phyloP scores from a whole-genome alignment of 2,329 filamentous ascomycete genomes.

The Trichophyton equinum region DNA sequence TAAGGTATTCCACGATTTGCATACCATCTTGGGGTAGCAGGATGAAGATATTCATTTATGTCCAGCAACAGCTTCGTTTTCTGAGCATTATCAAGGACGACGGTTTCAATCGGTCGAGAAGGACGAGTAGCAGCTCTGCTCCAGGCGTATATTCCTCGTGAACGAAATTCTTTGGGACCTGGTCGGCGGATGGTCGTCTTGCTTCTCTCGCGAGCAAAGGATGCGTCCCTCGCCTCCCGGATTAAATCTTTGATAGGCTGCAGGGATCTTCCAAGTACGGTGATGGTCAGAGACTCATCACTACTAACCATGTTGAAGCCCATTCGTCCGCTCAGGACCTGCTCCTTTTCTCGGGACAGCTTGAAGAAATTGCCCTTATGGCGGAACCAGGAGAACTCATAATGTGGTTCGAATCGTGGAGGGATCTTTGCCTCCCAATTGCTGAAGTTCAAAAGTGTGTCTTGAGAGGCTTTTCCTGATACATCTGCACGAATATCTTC shows the following conservation, averaged over 20 bases:
- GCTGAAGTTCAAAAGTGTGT: conserved; percentile 38
- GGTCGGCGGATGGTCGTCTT: conserved; percentile 38
- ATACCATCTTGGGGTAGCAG: conserved; percentile 15
- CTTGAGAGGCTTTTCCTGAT: conserved; percentile 9
- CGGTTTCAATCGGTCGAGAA: conserved; percentile 57
- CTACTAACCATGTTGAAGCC: conserved; percentile 15
- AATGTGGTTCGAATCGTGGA: conserved; percentile 39
- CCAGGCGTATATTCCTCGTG: conserved; percentile 12
- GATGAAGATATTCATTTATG: conserved; percentile 8
- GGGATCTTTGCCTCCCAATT: conserved; percentile 38
- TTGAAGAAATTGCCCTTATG: conserved; percentile 32
- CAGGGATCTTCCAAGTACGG: conserved; percentile 37
- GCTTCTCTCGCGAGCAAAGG: conserved; percentile 29
- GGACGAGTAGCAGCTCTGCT: conserved; percentile 14
- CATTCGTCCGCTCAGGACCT: conserved; percentile 15
- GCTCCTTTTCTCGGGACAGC: conserved; percentile 28
- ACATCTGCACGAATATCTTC: conserved; percentile 23
- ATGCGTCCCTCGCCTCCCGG: conserved; percentile 33
- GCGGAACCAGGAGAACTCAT: conserved; percentile 35
- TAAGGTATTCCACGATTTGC: conserved; percentile 49
- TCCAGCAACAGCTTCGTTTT: conserved; percentile 3
- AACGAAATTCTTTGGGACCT: conserved; percentile 27
- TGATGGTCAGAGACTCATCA: conserved; percentile 34
- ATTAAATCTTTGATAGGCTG: conserved; percentile 39
- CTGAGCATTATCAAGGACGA: conserved; percentile 49